Conservation (phyloP, 78 protist genomes). For the Chrysochromulina tobinii region DNA sequence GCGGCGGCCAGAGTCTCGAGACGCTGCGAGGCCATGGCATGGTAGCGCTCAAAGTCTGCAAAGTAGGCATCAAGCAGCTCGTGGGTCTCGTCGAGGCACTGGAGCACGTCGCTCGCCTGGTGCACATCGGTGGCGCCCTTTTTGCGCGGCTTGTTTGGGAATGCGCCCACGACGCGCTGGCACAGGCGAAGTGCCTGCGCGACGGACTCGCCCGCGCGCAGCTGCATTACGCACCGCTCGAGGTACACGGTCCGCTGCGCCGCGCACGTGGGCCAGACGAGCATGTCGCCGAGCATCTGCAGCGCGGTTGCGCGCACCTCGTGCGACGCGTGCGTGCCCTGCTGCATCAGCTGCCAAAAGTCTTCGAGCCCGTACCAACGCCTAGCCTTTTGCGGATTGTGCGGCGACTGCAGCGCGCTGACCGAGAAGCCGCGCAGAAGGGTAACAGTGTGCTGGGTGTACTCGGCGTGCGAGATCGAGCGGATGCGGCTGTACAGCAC, state of each 20-base stretch:
- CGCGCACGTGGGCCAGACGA: background rate
- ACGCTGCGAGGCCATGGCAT: background rate
- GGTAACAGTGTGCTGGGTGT: background rate
- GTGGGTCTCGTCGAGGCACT: background rate
- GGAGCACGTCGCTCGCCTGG: background rate
- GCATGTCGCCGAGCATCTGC: background rate
- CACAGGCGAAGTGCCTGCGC: background rate
- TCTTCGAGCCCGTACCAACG: background rate
- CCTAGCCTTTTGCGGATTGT: background rate
- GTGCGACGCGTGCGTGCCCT: background rate
- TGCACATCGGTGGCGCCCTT: background rate
- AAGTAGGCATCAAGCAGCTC: background rate
- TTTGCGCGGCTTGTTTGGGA: background rate
- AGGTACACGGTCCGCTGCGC: background rate
- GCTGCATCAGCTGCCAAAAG: conserved; percentile 1
- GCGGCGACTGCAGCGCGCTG: background rate
- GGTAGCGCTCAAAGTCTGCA: background rate
- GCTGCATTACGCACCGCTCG: background rate
- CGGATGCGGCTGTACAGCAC: background rate
- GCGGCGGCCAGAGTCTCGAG: background rate
- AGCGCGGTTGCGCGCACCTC: background rate
- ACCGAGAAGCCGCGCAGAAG: background rate
- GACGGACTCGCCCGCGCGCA: background rate
- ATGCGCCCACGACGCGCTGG: background rate
- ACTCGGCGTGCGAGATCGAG: background rate